Evolutionary conservation across 2,329 filamentous ascomycete genomes (phyloP).

Genomic region (Sarocladiaceae sp.): DNA sequence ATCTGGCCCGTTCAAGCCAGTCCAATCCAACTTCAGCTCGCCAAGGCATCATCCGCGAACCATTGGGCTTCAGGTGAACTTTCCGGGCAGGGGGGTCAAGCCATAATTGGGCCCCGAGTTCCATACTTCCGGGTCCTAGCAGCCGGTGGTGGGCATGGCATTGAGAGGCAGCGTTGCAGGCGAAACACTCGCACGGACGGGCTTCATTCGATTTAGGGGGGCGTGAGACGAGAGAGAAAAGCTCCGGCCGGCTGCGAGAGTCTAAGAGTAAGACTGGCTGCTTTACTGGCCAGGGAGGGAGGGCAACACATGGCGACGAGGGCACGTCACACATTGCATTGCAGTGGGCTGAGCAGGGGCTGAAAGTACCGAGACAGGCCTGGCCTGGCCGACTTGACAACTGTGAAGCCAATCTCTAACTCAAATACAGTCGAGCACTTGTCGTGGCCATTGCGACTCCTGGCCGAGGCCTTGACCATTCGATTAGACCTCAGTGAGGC

Average conservation of each 20-base stretch:
- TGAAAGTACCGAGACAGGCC: slow-evolving; percentile 9
- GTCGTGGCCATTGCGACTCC: too few species aligned
- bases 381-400: too few species aligned
- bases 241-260: background rate
- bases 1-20: background rate
- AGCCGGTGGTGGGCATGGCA: too few species aligned
- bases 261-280: too few species aligned
- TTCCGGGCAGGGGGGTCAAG: background rate
- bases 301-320: slow-evolving; percentile 9
- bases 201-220: background rate
- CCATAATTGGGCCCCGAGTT: background rate
- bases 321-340: slow-evolving; percentile 8
- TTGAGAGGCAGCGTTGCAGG: too few species aligned
- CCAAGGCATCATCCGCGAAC: slow-evolving; percentile 4
- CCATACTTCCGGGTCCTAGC: background rate
- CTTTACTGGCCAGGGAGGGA: slow-evolving; percentile 1
- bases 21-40: background rate
- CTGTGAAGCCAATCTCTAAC: too few species aligned
- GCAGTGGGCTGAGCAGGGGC: background rate
- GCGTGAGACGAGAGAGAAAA: background rate
- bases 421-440: too few species aligned
- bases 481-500: too few species aligned
- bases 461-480: too few species aligned
- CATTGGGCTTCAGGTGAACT: slow-evolving; percentile 2
- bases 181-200: background rate